A percentile compares a stretch with the other conserved stretches of the same genome.
Evolutionary conservation across 768 basidiomycete species (phyloP).

Genomic region (Mycena kentingensis): DNA sequence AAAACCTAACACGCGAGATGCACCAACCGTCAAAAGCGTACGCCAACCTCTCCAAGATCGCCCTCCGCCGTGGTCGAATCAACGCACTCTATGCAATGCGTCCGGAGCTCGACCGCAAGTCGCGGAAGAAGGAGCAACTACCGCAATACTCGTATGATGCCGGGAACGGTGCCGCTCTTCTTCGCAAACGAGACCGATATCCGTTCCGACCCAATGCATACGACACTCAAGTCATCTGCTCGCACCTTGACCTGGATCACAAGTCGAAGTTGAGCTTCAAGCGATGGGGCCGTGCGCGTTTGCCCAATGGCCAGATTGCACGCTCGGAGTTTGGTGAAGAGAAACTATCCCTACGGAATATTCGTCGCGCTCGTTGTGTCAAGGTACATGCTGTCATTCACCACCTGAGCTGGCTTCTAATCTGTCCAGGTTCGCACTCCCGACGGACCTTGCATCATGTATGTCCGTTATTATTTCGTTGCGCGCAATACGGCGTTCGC

Average conservation of each 20-base stretch:
- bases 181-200: constrained; percentile 4
- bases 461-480: not conserved
- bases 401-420: no score
- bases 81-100: constrained; percentile 11
- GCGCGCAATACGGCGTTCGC: not conserved
- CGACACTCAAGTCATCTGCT: not conserved
- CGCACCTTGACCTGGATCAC: not conserved
- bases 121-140: not conserved
- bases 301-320: constrained; percentile 27
- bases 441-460: no score
- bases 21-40: constrained; percentile 18
- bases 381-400: constrained; percentile 4
- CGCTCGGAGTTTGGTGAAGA: constrained; percentile 24
- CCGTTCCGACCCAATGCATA: not conserved
- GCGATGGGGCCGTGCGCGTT: constrained; percentile 21
- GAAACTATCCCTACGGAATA: not conserved
- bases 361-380: constrained; percentile 15
- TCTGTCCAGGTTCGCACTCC: no score
- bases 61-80: constrained; percentile 9
- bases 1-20: constrained; percentile 20
- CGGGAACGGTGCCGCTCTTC: constrained; percentile 12
- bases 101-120: constrained; percentile 9
- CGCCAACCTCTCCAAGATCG: constrained; percentile 22
- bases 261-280: not conserved
- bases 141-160: constrained; percentile 5